Conservation (phyloP, 1,139 yeast species). For the Groenewaldozyma auringiensis region DNA sequence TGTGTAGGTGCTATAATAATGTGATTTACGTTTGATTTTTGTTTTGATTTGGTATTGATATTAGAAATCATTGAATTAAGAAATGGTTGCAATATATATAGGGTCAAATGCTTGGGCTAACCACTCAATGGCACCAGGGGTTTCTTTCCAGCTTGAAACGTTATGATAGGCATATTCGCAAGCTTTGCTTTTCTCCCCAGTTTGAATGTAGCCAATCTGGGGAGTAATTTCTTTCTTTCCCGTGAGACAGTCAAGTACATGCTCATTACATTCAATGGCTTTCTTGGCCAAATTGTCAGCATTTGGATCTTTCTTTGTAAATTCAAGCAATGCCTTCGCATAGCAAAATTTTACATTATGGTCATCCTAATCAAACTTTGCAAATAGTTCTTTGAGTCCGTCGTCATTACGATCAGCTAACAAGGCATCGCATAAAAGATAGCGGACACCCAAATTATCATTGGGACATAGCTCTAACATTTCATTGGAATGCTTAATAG, state of each 20-base stretch:
- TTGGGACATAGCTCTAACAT: neutral
- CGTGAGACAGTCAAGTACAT: neutral
- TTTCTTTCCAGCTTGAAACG: neutral
- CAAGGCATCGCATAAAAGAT: neutral
- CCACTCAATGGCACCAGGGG: neutral
- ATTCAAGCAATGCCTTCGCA: neutral
- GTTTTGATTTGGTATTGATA: too few species aligned
- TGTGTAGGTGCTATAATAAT: neutral
- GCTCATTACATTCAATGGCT: neutral
- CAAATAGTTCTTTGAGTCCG: neutral
- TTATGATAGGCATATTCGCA: neutral
- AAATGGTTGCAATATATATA: too few species aligned
- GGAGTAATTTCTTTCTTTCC: neutral
- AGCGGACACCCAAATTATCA: neutral
- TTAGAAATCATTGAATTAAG: too few species aligned
- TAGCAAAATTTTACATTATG: too few species aligned
- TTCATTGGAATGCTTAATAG: neutral
- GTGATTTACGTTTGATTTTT: neutral
- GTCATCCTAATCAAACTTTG: neutral
- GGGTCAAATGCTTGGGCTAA: too few species aligned
- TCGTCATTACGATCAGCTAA: neutral
- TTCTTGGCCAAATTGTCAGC: neutral
- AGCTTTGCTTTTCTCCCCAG: neutral
- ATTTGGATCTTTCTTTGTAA: neutral
- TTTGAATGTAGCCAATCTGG: too few species aligned